Conservation (phyloP, 2,329 filamentous ascomycete species). For the Fusarium xyrophilum region DNA sequence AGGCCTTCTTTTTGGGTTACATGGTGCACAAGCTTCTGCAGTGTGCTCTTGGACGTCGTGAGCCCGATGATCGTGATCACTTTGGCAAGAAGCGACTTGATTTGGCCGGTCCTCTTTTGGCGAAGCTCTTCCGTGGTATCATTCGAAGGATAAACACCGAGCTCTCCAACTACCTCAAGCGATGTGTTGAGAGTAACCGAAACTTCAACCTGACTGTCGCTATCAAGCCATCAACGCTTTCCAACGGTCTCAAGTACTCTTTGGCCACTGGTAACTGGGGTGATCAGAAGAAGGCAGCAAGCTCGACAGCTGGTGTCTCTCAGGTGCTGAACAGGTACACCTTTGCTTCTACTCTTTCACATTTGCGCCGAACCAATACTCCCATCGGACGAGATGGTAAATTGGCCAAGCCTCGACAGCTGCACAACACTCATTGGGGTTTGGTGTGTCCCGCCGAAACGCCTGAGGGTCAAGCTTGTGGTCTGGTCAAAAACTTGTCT, state of each 20-base stretch:
- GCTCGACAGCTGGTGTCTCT: slow-evolving; percentile 93
- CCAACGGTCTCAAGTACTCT: slow-evolving; percentile 94
- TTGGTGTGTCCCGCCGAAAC: slow-evolving; percentile 98
- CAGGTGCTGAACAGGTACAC: slow-evolving; percentile 98
- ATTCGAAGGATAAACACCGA: slow-evolving; percentile 92
- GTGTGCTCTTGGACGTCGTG: slow-evolving; percentile 88
- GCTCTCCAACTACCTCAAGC: slow-evolving; percentile 87
- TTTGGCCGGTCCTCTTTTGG: slow-evolving; percentile 89
- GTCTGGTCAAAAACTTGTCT: slow-evolving; percentile 96
- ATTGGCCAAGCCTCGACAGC: slow-evolving; percentile 94
- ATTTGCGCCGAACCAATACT: slow-evolving; percentile 96
- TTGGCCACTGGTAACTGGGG: slow-evolving; percentile 99
- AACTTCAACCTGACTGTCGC: slow-evolving; percentile 92
- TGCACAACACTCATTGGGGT: slow-evolving; percentile 95
- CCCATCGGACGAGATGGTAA: slow-evolving; percentile 96
- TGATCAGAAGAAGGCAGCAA: slow-evolving; percentile 97
- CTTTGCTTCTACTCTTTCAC: slow-evolving; percentile 93
- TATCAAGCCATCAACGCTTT: slow-evolving; percentile 89
- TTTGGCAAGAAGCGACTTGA: slow-evolving; percentile 99
- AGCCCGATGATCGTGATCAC: slow-evolving; percentile 97
- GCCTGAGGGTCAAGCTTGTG: slow-evolving; percentile 97
- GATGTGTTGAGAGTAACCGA: slow-evolving; percentile 85
- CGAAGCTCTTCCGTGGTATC: slow-evolving; percentile 93
- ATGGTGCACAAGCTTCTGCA: slow-evolving; percentile 98
- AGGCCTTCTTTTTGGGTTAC: slow-evolving; percentile 98